phyloP scores from a whole-genome alignment of 176 grass and related monocot species.

The Coix lacrymajobi region DNA sequence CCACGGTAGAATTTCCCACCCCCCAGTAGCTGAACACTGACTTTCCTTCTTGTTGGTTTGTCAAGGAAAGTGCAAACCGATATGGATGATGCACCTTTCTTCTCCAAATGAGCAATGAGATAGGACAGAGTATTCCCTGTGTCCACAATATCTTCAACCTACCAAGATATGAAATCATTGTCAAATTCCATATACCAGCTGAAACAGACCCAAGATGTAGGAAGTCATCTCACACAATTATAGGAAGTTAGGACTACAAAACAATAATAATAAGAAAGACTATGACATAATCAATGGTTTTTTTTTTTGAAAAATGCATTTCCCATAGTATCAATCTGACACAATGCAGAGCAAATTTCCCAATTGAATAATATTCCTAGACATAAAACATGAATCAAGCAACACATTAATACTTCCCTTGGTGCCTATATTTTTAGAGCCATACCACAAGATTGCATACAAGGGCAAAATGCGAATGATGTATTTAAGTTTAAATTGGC shows the following conservation, averaged over 20 bases:
- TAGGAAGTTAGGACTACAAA: background rate
- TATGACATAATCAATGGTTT: background rate
- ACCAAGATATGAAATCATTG: background rate
- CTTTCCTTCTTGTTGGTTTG: constrained; percentile 80
- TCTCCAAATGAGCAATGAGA: constrained; percentile 70
- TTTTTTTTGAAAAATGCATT: background rate
- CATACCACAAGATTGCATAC: background rate
- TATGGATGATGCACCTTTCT: constrained; percentile 75
- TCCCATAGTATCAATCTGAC: background rate
- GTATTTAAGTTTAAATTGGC: background rate
- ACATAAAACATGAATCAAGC: background rate
- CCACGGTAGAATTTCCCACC: constrained; percentile 84
- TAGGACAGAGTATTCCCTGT: constrained; percentile 75
- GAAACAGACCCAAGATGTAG: constrained; percentile 4
- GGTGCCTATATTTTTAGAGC: background rate
- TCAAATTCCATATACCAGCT: constrained; percentile 7
- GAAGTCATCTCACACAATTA: background rate
- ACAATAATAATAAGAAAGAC: background rate
- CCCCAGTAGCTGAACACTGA: constrained; percentile 60
- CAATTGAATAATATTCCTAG: background rate
- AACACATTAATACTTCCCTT: background rate
- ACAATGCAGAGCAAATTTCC: background rate
- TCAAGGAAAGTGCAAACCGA: constrained; percentile 90
- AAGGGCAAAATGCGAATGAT: background rate
- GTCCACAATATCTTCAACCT: constrained; percentile 98